Base-by-base conservation (phyloP, 768 basidiomycete species). In the Termitomyces sp. region DNA sequence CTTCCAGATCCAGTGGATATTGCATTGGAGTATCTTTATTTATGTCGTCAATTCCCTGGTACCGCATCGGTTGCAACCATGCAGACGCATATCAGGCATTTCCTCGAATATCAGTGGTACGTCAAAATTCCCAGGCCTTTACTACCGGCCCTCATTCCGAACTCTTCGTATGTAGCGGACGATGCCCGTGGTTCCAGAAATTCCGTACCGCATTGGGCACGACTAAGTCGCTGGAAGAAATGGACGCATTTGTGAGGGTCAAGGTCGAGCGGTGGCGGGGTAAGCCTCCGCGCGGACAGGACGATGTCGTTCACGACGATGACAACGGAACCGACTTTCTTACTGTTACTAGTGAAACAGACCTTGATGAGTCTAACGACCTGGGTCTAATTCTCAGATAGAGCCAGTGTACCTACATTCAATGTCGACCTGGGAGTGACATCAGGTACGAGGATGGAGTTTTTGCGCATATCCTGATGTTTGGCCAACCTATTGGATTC, bases 101-200 rank as follows among this genome's bases (percentile, higher is more conserved):
- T 90, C 55, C 68, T 90, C 54, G 83, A 82, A 65, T 82, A 82
- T 65, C 85, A 88, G 69, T 87, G 84, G 88, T 86, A 57, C 57
- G 81, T 67, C 12, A 51, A 24, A 41, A 50, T 59, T 54, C 60
- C 51, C 60, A 56, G 55, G 56, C 44, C 39, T 57, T 16, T 5
- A 46, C 31, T 13, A 56, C 34, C 56, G 59, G 56, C n/a, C 53
- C 51, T 51, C 41, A 58, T 57, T 53, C 42, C 51, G 55, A 37
- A 60, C 50, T 34, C 22, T 15, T 58, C 49, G 51, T 51, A 31
- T 54, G 55, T 58, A 80, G 84, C 57, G 70, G 67, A 55, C 77
- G 84, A 54, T 75, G 77, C 31, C 72, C 81, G 31, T 86, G 84
- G 84, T 84, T 78, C 65, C 63, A 70, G 18, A 81, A 80, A 62